Percentiles rank a stretch among this genome's conserved stretches.
phyloP scores from a whole-genome alignment of 331 rosid species.

The Quercus tomentella region DNA sequence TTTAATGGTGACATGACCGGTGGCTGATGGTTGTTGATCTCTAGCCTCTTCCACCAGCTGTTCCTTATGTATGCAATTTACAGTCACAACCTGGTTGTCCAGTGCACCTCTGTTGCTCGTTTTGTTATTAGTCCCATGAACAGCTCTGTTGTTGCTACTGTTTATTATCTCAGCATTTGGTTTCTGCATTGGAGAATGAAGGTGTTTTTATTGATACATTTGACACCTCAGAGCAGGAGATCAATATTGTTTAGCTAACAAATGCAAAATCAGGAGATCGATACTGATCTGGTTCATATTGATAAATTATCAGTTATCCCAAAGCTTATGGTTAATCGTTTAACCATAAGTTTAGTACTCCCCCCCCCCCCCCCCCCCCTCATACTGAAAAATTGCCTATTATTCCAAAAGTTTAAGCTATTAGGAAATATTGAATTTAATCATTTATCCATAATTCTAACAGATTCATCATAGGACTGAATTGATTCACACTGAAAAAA shows the following conservation, averaged over 20 bases:
- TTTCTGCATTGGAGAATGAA: conserved; percentile 40
- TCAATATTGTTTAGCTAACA: conserved; percentile 1
- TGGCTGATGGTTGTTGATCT: conserved; percentile 22
- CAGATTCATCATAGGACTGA: too few species aligned
- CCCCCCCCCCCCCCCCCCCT: too few species aligned
- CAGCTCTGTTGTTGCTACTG: conserved; percentile 15
- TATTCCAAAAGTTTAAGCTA: too few species aligned
- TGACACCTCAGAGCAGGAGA: neutral
- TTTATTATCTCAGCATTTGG: conserved; percentile 34
- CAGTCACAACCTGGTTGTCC: conserved; percentile 27
- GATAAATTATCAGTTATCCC: too few species aligned
- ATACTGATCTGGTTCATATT: neutral
- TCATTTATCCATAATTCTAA: too few species aligned
- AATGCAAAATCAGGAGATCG: neutral
- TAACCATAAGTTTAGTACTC: too few species aligned
- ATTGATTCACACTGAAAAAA: neutral
- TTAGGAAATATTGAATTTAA: too few species aligned
- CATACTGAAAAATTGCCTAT: too few species aligned
- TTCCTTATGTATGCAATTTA: conserved; percentile 26
- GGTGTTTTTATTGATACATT: neutral
- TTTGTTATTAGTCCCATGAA: conserved; percentile 33
- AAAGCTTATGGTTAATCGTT: too few species aligned
- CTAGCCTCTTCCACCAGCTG: conserved; percentile 33
- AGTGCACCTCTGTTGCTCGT: conserved; percentile 20
- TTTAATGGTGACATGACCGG: conserved; percentile 24